phyloP scores from a whole-genome alignment of 306 rosid species.

The Cercis canadensis region DNA sequence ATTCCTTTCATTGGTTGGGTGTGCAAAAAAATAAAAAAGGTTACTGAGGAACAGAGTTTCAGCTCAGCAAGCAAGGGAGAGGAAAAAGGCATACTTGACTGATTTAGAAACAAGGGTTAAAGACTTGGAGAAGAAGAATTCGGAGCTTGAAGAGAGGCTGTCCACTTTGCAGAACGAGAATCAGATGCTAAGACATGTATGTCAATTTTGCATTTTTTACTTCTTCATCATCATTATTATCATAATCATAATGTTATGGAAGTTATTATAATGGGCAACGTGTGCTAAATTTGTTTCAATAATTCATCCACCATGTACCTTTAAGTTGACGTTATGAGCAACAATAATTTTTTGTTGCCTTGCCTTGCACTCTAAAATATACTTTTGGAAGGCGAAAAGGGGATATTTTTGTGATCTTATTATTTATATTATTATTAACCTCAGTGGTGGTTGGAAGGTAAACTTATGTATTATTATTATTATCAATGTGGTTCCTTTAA shows the following conservation, averaged over 20 bases:
- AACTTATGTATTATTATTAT: neutral
- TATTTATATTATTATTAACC: too few relatives aligned
- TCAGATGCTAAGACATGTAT: constrained; percentile 84
- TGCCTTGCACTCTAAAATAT: neutral
- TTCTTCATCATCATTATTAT: neutral
- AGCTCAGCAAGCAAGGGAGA: constrained; percentile 83
- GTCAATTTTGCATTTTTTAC: constrained; percentile 18
- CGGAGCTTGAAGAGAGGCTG: constrained; percentile 67
- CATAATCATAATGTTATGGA: neutral
- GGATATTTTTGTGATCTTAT: neutral
- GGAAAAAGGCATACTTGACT: constrained; percentile 68
- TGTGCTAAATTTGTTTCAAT: neutral
- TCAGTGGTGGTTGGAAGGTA: neutral
- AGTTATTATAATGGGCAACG: neutral
- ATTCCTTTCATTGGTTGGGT: constrained; percentile 21
- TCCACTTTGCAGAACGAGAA: constrained; percentile 75
- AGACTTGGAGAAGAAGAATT: constrained; percentile 69
- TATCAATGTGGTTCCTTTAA: neutral
- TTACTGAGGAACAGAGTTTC: constrained; percentile 78
- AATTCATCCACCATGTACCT: constrained; percentile 2
- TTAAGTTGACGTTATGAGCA: constrained; percentile 4
- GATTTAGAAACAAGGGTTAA: constrained; percentile 64
- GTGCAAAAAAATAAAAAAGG: constrained; percentile 46
- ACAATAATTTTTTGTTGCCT: neutral
- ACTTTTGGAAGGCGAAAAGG: neutral